Percentiles rank a stretch among this genome's conserved stretches.
These are phyloP conservation scores for Pythium pyrilobum DNA, from an alignment of 352 stramenopile species.

Conservation along the genomic window DNA sequence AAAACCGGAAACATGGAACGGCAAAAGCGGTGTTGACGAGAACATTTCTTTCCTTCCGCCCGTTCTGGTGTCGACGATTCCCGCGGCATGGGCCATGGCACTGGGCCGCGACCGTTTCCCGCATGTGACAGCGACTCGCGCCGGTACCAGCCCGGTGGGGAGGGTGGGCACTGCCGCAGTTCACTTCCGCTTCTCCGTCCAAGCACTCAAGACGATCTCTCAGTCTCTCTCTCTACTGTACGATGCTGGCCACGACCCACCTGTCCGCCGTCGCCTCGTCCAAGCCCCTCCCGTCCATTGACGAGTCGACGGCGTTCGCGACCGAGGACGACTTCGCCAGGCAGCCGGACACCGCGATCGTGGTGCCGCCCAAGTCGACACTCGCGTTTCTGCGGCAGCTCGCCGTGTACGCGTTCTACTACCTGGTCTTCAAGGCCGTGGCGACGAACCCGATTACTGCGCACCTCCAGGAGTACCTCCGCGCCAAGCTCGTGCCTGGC, in stretches of 20 bases:
- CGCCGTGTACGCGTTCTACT: slow-evolving; percentile 8
- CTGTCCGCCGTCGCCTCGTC: neutral
- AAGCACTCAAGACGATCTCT: neutral
- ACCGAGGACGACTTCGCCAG: neutral
- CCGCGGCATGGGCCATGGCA: neutral
- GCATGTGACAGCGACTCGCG: slow-evolving; percentile 3
- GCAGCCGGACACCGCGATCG: neutral
- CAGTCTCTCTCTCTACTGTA: no score
- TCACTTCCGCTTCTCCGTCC: neutral
- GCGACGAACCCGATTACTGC: slow-evolving; percentile 3
- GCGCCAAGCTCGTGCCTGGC: slow-evolving; percentile 3
- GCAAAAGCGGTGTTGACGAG: slow-evolving; percentile 4
- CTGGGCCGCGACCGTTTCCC: neutral
- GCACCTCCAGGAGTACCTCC: slow-evolving; percentile 9
- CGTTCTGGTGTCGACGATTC: neutral
- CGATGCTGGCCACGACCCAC: neutral
- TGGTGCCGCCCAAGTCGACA: neutral
- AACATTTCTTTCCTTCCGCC: slow-evolving; percentile 9
- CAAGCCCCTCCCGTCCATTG: no score
- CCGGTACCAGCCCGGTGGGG: neutral
- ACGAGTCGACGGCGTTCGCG: neutral
- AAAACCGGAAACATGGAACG: slow-evolving; percentile 6
- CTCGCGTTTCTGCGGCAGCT: slow-evolving; percentile 6
- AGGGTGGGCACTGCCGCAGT: no score
- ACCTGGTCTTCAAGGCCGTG: slow-evolving; percentile 11